Evolutionary conservation across 2,329 filamentous ascomycete species (phyloP).

Genomic region (Penicillium decumbens): DNA sequence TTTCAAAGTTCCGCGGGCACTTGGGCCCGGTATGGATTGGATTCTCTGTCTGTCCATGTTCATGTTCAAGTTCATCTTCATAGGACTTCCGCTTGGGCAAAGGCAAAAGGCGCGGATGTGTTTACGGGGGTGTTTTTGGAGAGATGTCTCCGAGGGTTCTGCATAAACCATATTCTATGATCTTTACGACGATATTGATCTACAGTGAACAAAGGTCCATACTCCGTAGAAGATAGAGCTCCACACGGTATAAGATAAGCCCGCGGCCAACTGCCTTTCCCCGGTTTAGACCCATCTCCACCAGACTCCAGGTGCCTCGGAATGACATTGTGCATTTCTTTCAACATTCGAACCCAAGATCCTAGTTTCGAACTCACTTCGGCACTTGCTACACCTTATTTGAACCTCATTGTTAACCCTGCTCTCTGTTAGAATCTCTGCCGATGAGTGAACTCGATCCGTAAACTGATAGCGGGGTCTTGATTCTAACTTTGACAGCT

Average conservation of each 20-base stretch:
- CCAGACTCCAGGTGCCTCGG: neutral
- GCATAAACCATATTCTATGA: neutral
- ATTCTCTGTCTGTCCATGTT: neutral
- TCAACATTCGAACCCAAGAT: neutral
- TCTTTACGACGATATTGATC: neutral
- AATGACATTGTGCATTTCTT: constrained; percentile 1
- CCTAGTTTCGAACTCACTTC: neutral
- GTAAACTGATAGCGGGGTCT: neutral
- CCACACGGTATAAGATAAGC: constrained; percentile 11
- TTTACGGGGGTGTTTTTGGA: neutral
- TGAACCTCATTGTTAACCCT: neutral
- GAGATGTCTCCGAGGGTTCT: neutral
- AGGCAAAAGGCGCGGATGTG: constrained; percentile 7
- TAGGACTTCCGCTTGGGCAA: neutral
- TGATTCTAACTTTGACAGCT: neutral
- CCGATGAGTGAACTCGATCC: neutral
- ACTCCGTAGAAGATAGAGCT: neutral
- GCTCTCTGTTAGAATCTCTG: neutral
- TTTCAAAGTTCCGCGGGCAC: neutral
- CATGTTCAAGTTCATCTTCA: neutral
- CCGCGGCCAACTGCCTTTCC: constrained; percentile 22
- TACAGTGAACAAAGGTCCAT: neutral
- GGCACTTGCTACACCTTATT: constrained; percentile 2
- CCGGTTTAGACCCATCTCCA: constrained; percentile 18
- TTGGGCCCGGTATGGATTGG: neutral